Percentiles rank a stretch among this genome's conserved stretches.
These are phyloP conservation scores for Syzygium malaccense DNA, from an alignment of 441 rosid species.

Conservation along the genomic window DNA sequence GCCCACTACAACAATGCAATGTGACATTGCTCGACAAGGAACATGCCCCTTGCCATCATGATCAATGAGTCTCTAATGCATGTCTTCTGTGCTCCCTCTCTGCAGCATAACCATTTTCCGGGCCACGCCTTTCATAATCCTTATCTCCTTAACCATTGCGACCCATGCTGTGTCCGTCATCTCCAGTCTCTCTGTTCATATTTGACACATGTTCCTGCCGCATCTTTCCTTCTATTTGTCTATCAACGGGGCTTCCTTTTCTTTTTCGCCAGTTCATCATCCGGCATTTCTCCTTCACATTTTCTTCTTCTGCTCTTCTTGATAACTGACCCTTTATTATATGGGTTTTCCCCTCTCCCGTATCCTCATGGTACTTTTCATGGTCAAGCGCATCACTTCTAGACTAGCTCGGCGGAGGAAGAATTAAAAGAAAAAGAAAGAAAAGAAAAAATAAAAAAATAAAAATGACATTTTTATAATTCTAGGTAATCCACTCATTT, in stretches of 20 bases:
- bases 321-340: constrained; percentile 20
- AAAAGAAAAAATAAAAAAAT: too few relatives aligned
- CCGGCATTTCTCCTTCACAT: constrained; percentile 65
- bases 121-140: constrained; percentile 36
- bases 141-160: constrained; percentile 24
- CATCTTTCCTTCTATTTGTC: constrained; percentile 53
- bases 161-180: constrained; percentile 19
- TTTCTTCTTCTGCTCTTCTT: constrained; percentile 35
- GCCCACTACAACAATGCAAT: background rate
- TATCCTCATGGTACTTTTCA: constrained; percentile 32
- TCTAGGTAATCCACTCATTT: too few relatives aligned
- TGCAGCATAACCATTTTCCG: constrained; percentile 20
- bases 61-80: background rate
- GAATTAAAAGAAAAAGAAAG: too few relatives aligned
- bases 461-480: too few relatives aligned
- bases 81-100: background rate
- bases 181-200: constrained; percentile 17
- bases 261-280: constrained; percentile 49
- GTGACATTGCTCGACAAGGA: background rate
- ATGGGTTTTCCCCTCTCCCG: constrained; percentile 24
- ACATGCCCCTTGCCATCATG: background rate
- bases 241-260: constrained; percentile 47
- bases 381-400: constrained; percentile 19
- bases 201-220: constrained; percentile 31
- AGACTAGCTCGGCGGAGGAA: constrained; percentile 30